These are phyloP conservation scores for Talaromyces amestolkiae DNA, from an alignment of 2,329 filamentous ascomycete genomes.

Conservation along the genomic window DNA sequence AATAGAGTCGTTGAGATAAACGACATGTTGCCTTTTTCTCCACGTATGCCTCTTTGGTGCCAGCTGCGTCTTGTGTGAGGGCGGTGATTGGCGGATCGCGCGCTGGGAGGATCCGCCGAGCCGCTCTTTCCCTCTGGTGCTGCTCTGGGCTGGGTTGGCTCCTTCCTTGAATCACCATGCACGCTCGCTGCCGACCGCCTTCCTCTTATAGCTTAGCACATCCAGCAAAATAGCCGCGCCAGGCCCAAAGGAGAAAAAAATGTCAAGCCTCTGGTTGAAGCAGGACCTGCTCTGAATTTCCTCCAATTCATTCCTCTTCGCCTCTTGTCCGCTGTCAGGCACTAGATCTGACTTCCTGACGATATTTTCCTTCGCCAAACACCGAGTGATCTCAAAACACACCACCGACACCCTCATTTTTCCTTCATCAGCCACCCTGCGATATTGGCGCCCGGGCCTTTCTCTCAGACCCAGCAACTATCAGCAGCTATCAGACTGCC, in stretches of 20 bases:
- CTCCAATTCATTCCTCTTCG: slow-evolving; percentile 9
- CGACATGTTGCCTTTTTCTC: slow-evolving; percentile 24
- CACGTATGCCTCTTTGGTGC: slow-evolving; percentile 26
- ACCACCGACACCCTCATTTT: slow-evolving; percentile 10
- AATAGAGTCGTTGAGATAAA: slow-evolving; percentile 1
- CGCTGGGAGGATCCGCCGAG: not conserved
- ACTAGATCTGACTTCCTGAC: slow-evolving; percentile 13
- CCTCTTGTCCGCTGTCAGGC: slow-evolving; percentile 2
- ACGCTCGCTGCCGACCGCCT: slow-evolving; percentile 13
- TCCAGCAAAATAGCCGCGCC: not conserved
- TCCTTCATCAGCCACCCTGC: slow-evolving; percentile 1
- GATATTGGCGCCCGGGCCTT: slow-evolving; percentile 15
- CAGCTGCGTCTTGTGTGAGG: slow-evolving; percentile 8
- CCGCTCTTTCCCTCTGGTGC: slow-evolving; percentile 11
- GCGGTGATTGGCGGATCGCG: slow-evolving; percentile 8
- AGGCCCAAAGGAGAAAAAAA: slow-evolving; percentile 20
- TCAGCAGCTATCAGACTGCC: not conserved
- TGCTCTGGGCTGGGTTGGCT: not conserved
- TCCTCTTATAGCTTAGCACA: not conserved
- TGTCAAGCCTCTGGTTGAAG: slow-evolving; percentile 15
- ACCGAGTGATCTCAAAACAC: not conserved
- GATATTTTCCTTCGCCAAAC: not conserved
- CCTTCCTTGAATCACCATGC: not conserved
- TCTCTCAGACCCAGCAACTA: slow-evolving; percentile 13
- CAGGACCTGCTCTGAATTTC: slow-evolving; percentile 2